Base-by-base conservation (phyloP, 192 early-diverging fungal species). In the Geranomyces michiganensis region DNA sequence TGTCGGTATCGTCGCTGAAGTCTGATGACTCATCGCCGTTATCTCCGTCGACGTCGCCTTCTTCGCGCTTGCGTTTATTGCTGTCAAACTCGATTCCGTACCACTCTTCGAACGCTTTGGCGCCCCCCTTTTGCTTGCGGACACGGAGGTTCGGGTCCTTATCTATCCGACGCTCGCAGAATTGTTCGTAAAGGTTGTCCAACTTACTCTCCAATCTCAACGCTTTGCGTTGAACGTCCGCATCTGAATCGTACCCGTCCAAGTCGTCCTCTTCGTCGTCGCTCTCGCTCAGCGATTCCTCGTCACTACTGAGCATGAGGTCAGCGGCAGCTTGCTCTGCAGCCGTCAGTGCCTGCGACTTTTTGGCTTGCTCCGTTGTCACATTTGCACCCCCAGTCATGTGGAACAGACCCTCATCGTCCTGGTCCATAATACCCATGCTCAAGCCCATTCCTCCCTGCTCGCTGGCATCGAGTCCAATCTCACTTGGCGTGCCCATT, bases 71-170 rank as follows among this genome's bases (percentile, higher is more conserved):
- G 21, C 43, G 67, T 62, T 83, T 85, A 6, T 77, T 77, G 36
- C 36, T 41, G 36, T 85, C 81, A 71, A 76, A 80, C 71, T 88
- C 87, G 29, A 79, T 60, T 4, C 85, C 83, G 68, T 85, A 81
- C 85, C 84, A 83, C 33, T 86, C 88, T 63, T 85, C 84, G 44
- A 84, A 82, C 9, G 82, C 81, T 62, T 83, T 78, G 53, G 84
- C 80, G 26, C 68, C 73, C 59, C 86, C 87, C 19, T 92, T 86
- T 24, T 88, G 81, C 67, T 88, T 85, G 69, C 89, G 86, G 47
- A 92, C 93, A 62, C 84, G 82, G 61, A 82, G 79, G 72, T 88
- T 90, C 15, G 94, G 90, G 77, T 97, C 89, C 5, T 82, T 85
- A 67, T 94, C 87, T 33, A 86, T 75, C 78, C 88, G 88, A 53